Conservation (phyloP, 345 rosid species). For the Pistacia vera region DNA sequence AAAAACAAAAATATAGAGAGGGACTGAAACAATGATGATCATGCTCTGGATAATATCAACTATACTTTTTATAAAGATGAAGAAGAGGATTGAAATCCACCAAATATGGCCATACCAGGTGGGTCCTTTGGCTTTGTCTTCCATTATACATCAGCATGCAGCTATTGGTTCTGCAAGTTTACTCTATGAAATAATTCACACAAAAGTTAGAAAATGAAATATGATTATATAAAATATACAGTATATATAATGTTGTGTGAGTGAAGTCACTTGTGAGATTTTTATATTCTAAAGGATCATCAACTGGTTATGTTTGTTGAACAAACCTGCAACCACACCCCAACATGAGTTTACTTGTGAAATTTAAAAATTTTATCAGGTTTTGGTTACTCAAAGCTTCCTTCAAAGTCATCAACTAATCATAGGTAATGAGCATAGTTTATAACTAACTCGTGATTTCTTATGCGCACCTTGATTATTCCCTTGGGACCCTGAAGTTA, state of each 20-base stretch:
- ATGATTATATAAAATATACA: background rate
- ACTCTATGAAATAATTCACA: background rate
- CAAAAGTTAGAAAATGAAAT: background rate
- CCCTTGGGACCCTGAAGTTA: too few species aligned
- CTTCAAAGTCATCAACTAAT: too few species aligned
- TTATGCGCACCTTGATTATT: too few species aligned
- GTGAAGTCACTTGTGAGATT: background rate
- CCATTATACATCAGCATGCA: background rate
- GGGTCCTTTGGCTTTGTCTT: background rate
- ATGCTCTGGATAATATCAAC: background rate
- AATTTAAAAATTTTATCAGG: background rate
- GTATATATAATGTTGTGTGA: background rate
- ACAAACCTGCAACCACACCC: background rate
- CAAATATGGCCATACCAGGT: background rate
- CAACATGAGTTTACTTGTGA: constrained; percentile 1
- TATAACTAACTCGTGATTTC: too few species aligned
- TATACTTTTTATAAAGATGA: constrained; percentile 2
- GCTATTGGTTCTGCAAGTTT: background rate
- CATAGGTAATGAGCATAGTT: too few species aligned
- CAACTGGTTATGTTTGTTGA: constrained; percentile 6
- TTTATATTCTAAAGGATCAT: background rate
- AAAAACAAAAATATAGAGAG: too few species aligned
- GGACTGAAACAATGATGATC: too few species aligned
- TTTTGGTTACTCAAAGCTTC: too few species aligned
- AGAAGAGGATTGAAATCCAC: background rate